Evolutionary conservation across 768 basidiomycete species (phyloP).

Genomic region (Kwoniella sp.): DNA sequence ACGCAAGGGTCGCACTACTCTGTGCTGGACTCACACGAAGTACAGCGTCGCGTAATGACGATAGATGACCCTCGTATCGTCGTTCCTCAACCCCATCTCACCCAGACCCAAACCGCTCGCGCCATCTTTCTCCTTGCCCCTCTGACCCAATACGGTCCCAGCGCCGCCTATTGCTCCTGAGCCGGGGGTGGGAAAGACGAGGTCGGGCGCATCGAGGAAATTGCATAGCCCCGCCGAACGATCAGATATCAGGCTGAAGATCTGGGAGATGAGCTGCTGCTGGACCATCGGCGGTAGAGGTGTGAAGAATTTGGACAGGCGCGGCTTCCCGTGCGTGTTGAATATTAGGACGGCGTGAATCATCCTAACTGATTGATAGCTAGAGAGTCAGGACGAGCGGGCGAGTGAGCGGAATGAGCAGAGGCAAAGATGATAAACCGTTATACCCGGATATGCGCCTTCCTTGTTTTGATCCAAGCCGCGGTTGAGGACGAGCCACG

Average conservation of each 20-base stretch:
- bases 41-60: constrained; percentile 93
- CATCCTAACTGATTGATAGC: constrained; percentile 30
- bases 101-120: constrained; percentile 5
- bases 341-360: constrained; percentile 64
- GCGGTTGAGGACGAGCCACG: too few species aligned
- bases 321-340: constrained; percentile 77
- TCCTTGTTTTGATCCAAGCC: too few species aligned
- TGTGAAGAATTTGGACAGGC: constrained; percentile 57
- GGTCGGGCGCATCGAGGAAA: constrained; percentile 75
- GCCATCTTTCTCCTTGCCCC: constrained; percentile 23
- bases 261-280: constrained; percentile 71
- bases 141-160: background rate
- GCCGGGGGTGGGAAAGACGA: constrained; percentile 42
- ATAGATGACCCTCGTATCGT: constrained; percentile 79
- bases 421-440: too few species aligned
- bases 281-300: constrained; percentile 46
- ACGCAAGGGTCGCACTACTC: too few species aligned
- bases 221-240: constrained; percentile 86
- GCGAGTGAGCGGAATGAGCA: too few species aligned
- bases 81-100: constrained; percentile 27
- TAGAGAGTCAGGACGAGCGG: background rate
- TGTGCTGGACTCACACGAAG: constrained; percentile 66
- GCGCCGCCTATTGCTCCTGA: too few species aligned
- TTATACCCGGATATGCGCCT: too few species aligned
- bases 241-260: constrained; percentile 81